A percentile compares a stretch with the other conserved stretches of the same genome.
phyloP scores from a whole-genome alignment of 345 rosid genomes.

The Citrus sinensis region DNA sequence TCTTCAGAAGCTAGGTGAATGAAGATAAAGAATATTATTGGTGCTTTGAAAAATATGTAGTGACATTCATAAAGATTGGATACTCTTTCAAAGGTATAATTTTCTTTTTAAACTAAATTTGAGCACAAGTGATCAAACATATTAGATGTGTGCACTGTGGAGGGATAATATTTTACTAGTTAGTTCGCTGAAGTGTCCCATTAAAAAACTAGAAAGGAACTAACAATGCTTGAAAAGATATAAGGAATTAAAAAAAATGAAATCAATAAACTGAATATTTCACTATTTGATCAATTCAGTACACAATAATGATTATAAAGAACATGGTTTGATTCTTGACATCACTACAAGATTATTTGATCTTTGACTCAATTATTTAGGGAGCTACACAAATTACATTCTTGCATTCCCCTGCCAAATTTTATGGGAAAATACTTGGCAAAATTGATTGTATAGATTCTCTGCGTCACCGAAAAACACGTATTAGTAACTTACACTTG shows the following conservation, averaged over 20 bases:
- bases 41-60: neutral
- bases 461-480: neutral
- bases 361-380: conserved; percentile 15
- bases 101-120: neutral
- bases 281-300: neutral
- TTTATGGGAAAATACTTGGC: conserved; percentile 6
- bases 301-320: neutral
- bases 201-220: neutral
- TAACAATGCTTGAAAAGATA: neutral
- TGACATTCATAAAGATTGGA: neutral
- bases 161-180: neutral
- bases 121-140: neutral
- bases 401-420: conserved; percentile 14
- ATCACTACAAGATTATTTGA: conserved; percentile 11
- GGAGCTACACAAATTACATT: conserved; percentile 18
- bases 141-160: neutral
- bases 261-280: conserved; percentile 8
- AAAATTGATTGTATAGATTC: neutral
- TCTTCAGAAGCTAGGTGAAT: no score
- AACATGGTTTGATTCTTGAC: neutral
- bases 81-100: neutral
- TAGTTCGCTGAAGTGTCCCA: neutral
- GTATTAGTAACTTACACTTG: conserved; percentile 17
- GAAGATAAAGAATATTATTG: no score
- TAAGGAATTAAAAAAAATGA: neutral